These are phyloP conservation scores for Thecaphora frezii DNA, from an alignment of 1,284 basidiomycete species.

Conservation along the genomic window DNA sequence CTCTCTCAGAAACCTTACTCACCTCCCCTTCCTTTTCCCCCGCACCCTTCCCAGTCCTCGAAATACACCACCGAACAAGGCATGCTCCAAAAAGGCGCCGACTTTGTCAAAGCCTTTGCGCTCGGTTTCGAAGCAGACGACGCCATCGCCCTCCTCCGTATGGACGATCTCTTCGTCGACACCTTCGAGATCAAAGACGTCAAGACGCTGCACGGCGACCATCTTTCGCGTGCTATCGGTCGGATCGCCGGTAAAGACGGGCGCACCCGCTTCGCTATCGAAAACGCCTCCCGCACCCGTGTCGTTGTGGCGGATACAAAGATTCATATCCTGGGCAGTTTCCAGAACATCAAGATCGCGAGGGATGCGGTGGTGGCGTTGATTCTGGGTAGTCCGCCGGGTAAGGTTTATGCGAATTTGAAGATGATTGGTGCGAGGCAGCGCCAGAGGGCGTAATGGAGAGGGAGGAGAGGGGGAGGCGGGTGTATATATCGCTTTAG, in stretches of 20 bases:
- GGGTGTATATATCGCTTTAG: too few relatives aligned
- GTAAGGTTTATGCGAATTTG: conserved; percentile 78
- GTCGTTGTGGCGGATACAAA: conserved; percentile 97
- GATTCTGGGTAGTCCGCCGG: conserved; percentile 91
- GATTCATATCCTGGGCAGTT: conserved; percentile 91
- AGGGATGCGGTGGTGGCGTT: conserved; percentile 92
- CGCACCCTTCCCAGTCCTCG: conserved; percentile 90
- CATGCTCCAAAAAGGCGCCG: conserved; percentile 88
- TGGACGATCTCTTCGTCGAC: conserved; percentile 96
- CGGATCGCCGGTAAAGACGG: conserved; percentile 97
- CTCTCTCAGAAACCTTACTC: too few relatives aligned
- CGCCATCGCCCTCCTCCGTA: conserved; percentile 85
- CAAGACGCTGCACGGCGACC: conserved; percentile 95
- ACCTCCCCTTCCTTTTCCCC: too few relatives aligned
- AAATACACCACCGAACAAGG: conserved; percentile 70
- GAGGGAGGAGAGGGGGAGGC: too few relatives aligned
- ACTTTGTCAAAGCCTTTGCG: conserved; percentile 93
- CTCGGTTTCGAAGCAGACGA: conserved; percentile 86
- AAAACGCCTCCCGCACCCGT: conserved; percentile 91
- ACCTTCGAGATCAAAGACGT: conserved; percentile 98
- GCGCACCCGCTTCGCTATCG: conserved; percentile 97
- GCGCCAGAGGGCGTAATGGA: conserved; percentile 76
- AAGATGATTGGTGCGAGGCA: conserved; percentile 83
- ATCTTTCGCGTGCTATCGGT: conserved; percentile 91
- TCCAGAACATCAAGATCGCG: conserved; percentile 95